Evolutionary conservation across 1,284 basidiomycete species (phyloP).

Genomic region (Cutaneotrichosporon mucoides): DNA sequence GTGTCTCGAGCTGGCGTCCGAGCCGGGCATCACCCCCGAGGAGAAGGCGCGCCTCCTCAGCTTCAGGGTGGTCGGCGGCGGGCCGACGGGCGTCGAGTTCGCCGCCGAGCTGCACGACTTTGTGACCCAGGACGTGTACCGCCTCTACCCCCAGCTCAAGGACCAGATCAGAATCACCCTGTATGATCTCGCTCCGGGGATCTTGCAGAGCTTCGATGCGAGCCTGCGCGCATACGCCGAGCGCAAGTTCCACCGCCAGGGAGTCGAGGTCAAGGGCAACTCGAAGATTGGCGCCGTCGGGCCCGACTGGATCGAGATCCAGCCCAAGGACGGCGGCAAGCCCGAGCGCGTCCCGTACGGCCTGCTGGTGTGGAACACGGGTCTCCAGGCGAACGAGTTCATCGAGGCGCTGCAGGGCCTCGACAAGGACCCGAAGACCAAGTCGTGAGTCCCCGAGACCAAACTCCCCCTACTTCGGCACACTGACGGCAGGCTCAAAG

Average conservation of each 20-base stretch:
- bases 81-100: slow-evolving; percentile 66
- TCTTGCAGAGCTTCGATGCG: slow-evolving; percentile 76
- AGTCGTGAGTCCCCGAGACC: slow-evolving; percentile 52
- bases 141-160: slow-evolving; percentile 61
- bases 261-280: slow-evolving; percentile 68
- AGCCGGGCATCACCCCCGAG: slow-evolving; percentile 63
- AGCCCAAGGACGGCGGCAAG: slow-evolving; percentile 26
- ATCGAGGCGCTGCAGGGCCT: slow-evolving; percentile 60
- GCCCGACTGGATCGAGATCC: slow-evolving; percentile 51
- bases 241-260: slow-evolving; percentile 69
- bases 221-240: slow-evolving; percentile 58
- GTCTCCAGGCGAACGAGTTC: slow-evolving; percentile 72
- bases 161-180: slow-evolving; percentile 64
- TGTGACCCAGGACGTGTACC: slow-evolving; percentile 28
- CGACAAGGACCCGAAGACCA: slow-evolving; percentile 61
- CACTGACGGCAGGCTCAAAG: slow-evolving; percentile 53
- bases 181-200: slow-evolving; percentile 75
- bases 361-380: slow-evolving; percentile 80
- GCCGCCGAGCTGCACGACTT: slow-evolving; percentile 76
- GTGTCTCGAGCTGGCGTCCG: slow-evolving; percentile 75
- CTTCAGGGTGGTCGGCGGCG: slow-evolving; percentile 72
- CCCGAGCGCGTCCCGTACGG: slow-evolving; percentile 62
- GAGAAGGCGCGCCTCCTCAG: slow-evolving; percentile 66
- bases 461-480: background rate
- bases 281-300: slow-evolving; percentile 77